Evolutionary conservation across 352 stramenopile genomes (phyloP), one percentile per base, ranked within the genome.

Genomic region (Phytophthora boehmeriae): DNA sequence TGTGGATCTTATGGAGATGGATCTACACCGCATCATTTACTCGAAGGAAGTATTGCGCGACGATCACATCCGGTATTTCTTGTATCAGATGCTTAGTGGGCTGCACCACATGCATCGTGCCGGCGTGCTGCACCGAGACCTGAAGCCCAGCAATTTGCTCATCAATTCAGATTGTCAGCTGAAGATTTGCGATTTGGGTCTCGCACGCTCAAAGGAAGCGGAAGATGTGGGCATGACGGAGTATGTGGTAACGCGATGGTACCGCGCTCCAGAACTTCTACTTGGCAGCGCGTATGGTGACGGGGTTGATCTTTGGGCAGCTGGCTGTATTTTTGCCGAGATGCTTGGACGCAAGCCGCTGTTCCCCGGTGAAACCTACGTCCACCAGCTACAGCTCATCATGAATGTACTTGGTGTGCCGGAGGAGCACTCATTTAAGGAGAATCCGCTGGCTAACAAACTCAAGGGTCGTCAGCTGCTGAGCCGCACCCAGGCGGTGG

Each of bases 161-260:
- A 90, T 95, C 58, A 96, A 96, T 63, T 95, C 86, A 16, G 97
- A 98, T 64, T 98, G 96, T 50, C 81, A 98, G 66, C 81, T 99
- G 36, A 98, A 98, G 73, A 97, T 99, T 63, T 98, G 96, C 74
- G 96, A 99, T 63, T 90, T 99, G 41, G 96, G 96, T 19, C 79
- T 98, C 9, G 93, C 95, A 32, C 89, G 96, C 13, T 92, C 86
- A 0, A 93, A 87, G 58, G 87, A 96, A 60, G 75, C 81, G 0
- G 85, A 96, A 25, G 87, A 96, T 46, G 74, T 92, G 6, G 94
- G 96, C 23, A 95, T 99, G 80, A 96, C 89, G 4, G 88, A 97
- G 59, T 96, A 97, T 44, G 89, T 97, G 10, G 89, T 97, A 8
- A 97, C 89, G 46, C 75, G 89, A 34, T 97, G 89, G 89, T 97